phyloP scores from a whole-genome alignment of 2,329 filamentous ascomycete species.

The Diaporthe sp. region DNA sequence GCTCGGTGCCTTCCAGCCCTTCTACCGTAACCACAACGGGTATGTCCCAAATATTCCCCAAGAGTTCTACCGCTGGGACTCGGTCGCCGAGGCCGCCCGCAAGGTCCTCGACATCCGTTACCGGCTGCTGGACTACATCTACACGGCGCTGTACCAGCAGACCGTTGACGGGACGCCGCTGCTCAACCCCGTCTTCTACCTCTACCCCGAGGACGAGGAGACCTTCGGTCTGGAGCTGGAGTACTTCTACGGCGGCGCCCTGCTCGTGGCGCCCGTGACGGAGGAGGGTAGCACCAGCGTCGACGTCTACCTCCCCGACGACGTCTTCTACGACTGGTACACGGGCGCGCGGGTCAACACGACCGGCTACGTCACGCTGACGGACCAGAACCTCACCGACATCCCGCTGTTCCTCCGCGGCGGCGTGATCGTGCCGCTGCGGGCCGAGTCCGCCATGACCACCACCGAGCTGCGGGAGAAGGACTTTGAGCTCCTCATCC shows the following conservation, averaged over 20 bases:
- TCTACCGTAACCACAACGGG: constrained; percentile 81
- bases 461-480: constrained; percentile 73
- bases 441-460: constrained; percentile 69
- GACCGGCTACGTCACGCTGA: constrained; percentile 53
- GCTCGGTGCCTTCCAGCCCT: constrained; percentile 79
- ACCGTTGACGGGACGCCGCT: constrained; percentile 72
- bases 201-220: constrained; percentile 67
- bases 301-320: constrained; percentile 60
- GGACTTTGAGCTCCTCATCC: constrained; percentile 79
- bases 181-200: constrained; percentile 77
- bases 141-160: constrained; percentile 76
- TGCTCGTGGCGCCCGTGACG: constrained; percentile 61
- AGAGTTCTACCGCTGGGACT: constrained; percentile 79
- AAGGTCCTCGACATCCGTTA: constrained; percentile 79
- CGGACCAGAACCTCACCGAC: constrained; percentile 56
- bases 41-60: constrained; percentile 63
- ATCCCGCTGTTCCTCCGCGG: constrained; percentile 79
- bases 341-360: constrained; percentile 60
- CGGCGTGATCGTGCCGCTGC: constrained; percentile 74
- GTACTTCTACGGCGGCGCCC: constrained; percentile 59
- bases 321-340: constrained; percentile 64
- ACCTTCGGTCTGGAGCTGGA: constrained; percentile 58
- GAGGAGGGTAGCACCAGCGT: constrained; percentile 58
- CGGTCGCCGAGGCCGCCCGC: constrained; percentile 70
- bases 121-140: constrained; percentile 79